A percentile compares a stretch with the other conserved stretches of the same genome.
These are phyloP conservation scores for Cystoderma amianthinum DNA, from an alignment of 768 basidiomycete genomes.

Conservation along the genomic window DNA sequence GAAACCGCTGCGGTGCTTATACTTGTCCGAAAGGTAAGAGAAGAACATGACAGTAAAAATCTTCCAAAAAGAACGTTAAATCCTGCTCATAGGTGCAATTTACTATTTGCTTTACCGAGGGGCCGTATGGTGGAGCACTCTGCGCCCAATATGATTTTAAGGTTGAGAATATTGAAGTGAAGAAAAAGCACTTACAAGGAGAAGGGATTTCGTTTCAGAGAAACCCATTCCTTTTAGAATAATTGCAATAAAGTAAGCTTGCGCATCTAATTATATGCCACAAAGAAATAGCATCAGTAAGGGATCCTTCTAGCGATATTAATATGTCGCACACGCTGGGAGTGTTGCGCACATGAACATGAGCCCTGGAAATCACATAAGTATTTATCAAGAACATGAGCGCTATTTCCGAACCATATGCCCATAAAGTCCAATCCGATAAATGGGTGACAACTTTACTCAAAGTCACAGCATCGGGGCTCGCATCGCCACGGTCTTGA, in stretches of 20 bases:
- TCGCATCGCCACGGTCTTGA: conserved; percentile 42
- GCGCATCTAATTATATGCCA: conserved; percentile 19
- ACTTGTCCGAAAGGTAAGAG: conserved; percentile 38
- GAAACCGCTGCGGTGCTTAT: conserved; percentile 33
- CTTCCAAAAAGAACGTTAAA: conserved; percentile 9
- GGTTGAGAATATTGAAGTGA: neutral
- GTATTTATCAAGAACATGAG: neutral
- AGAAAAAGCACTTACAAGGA: conserved; percentile 24
- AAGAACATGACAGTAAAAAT: conserved; percentile 33
- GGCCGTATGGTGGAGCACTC: conserved; percentile 40
- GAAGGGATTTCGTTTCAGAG: conserved; percentile 24
- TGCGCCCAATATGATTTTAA: conserved; percentile 9
- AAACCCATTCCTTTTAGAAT: conserved; percentile 42
- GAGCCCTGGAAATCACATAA: conserved; percentile 20
- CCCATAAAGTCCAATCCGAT: conserved; percentile 40
- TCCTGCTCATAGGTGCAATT: neutral
- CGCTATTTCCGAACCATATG: conserved; percentile 26
- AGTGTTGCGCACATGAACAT: conserved; percentile 38
- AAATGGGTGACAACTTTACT: conserved; percentile 30
- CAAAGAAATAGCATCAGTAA: neutral
- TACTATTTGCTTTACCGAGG: conserved; percentile 24
- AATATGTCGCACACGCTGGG: conserved; percentile 26
- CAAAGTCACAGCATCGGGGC: conserved; percentile 33
- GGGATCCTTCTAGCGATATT: too few relatives aligned
- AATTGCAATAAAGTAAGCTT: conserved; percentile 39